Percentiles rank a stretch among this genome's conserved stretches.
Conservation (phyloP, 257 asterid genomes). For the Nicotiana paniculata region DNA sequence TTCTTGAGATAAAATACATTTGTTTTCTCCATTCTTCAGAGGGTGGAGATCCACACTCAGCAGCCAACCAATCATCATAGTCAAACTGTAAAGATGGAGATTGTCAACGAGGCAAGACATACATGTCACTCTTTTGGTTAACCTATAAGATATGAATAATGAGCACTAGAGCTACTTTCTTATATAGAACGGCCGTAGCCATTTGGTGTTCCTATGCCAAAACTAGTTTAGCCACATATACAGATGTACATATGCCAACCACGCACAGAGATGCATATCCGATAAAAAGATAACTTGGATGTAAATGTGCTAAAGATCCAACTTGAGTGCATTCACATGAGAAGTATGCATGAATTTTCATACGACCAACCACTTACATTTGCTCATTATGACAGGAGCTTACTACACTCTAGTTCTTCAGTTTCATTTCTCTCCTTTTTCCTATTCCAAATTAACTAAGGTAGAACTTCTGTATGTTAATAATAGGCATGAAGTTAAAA, state of each 20-base stretch:
- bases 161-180: not conserved
- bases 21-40: slow-evolving; percentile 79
- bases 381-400: not conserved
- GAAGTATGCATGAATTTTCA: not conserved
- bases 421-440: not conserved
- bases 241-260: not conserved
- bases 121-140: not conserved
- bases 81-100: slow-evolving; percentile 46
- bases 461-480: not conserved
- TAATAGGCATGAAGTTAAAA: not conserved
- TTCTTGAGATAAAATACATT: slow-evolving; percentile 52
- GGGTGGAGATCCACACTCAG: slow-evolving; percentile 37
- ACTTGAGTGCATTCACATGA: not conserved
- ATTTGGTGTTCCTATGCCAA: not conserved
- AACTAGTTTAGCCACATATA: not conserved
- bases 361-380: not conserved
- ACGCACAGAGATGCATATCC: not conserved
- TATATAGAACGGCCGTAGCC: not conserved
- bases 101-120: not conserved
- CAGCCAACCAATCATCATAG: slow-evolving; percentile 83
- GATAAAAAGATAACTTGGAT: not conserved
- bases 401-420: not conserved
- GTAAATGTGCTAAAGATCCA: not conserved
- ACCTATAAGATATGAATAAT: not conserved
- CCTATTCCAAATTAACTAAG: not conserved